Base-by-base conservation (phyloP, 2,329 filamentous ascomycete species). In the Trichoderma sp. region DNA sequence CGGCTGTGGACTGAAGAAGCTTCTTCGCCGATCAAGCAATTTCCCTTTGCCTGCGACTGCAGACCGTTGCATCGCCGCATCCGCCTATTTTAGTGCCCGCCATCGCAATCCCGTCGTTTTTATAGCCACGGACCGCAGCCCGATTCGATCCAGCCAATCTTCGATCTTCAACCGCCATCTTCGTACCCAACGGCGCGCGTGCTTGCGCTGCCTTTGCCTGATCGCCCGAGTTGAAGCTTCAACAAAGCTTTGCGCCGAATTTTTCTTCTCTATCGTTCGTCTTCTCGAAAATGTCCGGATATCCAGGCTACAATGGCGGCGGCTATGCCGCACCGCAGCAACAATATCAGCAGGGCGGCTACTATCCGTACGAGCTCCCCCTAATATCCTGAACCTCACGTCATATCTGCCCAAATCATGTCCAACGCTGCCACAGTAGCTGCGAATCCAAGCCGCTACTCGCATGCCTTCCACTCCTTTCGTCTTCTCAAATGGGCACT, bases 331-430 rank as follows among this genome's bases (percentile, higher is more conserved):
- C 66, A 35, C 66, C 67, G 35, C 69, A 70, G 60, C 69, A 56
- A n/a, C 61, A 70, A 40, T 66, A 69, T 43, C 67, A 84, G 72
- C 79, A 80, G 72, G 78, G 77, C 70, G 77, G 80, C 73, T 85
- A 85, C 76, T 86, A 87, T 74, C 83, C 85, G 83, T 87, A 84
- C 73, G 81, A 75, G 76, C 78, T 43, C 64, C 74, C 75, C 70
- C 11, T 49, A 24, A 75, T 76, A 71, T 75, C 76, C 70, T 13
- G 21, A 49, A 49, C 11, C 47, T 24, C 21, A 49, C 21, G 7
- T 43, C 40, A 43, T 43, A 19, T 76, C 73, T 68, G 31, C 43
- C 63, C 66, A 62, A 60, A 67, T 53, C 63, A 67, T 37, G 37
- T 27, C 37, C 63, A 49, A 31, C n/a, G n/a, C 29, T 24, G 16